Base-by-base conservation (phyloP, 441 rosid genomes). In the Adansonia grandidieri region DNA sequence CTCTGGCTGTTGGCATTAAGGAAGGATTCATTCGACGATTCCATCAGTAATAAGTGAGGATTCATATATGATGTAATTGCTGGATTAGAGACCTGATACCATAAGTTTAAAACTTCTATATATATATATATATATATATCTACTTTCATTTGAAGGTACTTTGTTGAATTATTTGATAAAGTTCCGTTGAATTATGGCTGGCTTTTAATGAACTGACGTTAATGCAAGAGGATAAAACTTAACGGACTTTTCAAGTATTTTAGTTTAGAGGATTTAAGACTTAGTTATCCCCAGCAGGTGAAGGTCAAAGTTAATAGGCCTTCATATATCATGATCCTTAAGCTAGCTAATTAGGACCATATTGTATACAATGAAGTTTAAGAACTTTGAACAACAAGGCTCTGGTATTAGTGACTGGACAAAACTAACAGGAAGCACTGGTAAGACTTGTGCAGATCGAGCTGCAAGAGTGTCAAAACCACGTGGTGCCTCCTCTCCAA, bases 401-500 rank as follows among this genome's bases (percentile, higher is more conserved):
- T 47, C 50, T 9, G 13, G 50, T 47, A 9, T 9, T 47, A 47
- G 13, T n/a, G 22, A 5, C 58, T 53, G 20, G 7, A 62, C 67
- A 62, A 62, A 62, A 28, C 9, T 56, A 56, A 6, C 32, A 22
- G 13, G 14, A 65, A 28, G 28, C 56, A 53, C 19, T 22, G 47
- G 9, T 4, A 48, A 10, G 47, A 51, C 58, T n/a, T 1, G 24
- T 11, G 9, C 73, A 73, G 37, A 32, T 32, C 37, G 58, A 48
- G 75, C 42, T 10, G 80, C 80, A 85, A 82, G 87, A 66, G 76
- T 77, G 83, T 75, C 79, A 71, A 79, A 20, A 37, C 77, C 86
- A 78, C 78, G 71, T 81, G 75, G 82, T 85, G 89, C 87, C 83
- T 79, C 86, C 82, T 80, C 77, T 73, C 83, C 86, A 22, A 76